Percentiles rank a stretch among this genome's conserved stretches.
These are phyloP conservation scores for Daedalea quercina DNA, from an alignment of 768 basidiomycete genomes.

Conservation along the genomic window DNA sequence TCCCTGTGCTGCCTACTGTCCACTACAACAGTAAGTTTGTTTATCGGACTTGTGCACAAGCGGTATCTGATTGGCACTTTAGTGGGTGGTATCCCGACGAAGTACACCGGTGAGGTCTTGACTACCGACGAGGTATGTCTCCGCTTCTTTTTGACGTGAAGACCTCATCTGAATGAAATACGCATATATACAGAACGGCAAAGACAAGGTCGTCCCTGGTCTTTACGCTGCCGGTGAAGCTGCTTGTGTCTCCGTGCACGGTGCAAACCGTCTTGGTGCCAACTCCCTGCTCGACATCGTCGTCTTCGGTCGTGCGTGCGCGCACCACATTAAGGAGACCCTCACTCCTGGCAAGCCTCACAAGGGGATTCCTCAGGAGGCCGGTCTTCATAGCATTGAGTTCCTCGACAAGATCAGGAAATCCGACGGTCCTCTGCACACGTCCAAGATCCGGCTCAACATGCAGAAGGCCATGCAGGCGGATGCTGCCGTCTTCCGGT, in stretches of 20 bases:
- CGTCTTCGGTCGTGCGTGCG: conserved; percentile 98
- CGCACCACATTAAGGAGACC: conserved; percentile 93
- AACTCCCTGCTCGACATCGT: conserved; percentile 99
- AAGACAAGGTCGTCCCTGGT: conserved; percentile 92
- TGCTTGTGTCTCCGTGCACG: conserved; percentile 97
- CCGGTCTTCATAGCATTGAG: conserved; percentile 78
- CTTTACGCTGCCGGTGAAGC: conserved; percentile 99
- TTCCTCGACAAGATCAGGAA: conserved; percentile 87
- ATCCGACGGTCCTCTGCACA: conserved; percentile 75
- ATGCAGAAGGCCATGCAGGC: conserved; percentile 99
- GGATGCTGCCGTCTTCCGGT: conserved; percentile 97
- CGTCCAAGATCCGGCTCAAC: conserved; percentile 84
- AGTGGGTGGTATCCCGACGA: conserved; percentile 99
- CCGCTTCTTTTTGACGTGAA: background rate
- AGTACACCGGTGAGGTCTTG: conserved; percentile 95
- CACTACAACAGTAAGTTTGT: conserved; percentile 89
- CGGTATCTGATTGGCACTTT: conserved; percentile 12
- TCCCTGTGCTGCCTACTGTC: conserved; percentile 96
- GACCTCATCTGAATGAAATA: too few species aligned
- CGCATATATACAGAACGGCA: conserved; percentile 67
- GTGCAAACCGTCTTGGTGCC: conserved; percentile 98
- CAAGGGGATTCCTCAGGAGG: conserved; percentile 78
- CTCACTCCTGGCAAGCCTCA: conserved; percentile 87
- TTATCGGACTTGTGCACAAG: background rate
- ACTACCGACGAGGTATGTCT: conserved; percentile 61